Base-by-base conservation (phyloP, 116 monocot species). In the Cymodocea nodosa region DNA sequence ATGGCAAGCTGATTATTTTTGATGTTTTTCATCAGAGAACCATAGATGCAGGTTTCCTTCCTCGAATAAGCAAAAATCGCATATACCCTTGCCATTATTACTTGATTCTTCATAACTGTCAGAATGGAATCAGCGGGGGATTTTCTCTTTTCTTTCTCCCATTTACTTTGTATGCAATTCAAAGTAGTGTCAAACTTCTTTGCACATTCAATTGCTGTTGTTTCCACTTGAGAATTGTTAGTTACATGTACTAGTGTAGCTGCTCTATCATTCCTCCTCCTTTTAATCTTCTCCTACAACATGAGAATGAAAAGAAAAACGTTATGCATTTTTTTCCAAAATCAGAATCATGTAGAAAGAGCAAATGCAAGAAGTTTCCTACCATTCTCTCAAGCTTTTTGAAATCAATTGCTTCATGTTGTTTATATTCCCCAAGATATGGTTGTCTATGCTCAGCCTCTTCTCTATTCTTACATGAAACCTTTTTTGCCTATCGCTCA, bases 31-130 rank as follows among this genome's bases (percentile, higher is more conserved):
- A 72, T 67, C 63, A 90, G 64, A 40, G 74, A 79, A 39, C 70
- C 50, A 69, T 79, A 81, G 15, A 90, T 70, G 74, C 72, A 69
- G 56, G 23, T 35, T 34, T 81, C 75, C 23, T 73, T 76, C 59
- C 76, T 70, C 11, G 87, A 90, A 30, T 25, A 75, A 49, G 87
- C 89, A 51, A 95, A 85, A 52, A 76, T 90, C 16, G 87, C 85
- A 80, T 95, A 95, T 51, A 84, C 71, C 69, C 90, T 95, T 56
- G 90, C 90, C 87, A 90, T 87, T 71, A 95, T 81, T 30, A 90
- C 75, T 70, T 94, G 94, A 80, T 81, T 89, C 76, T 82, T 85
- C 84, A 93, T 93, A 53, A 93, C 85, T 65, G 80, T 86, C 60
- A 85, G 58, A 35, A 63, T 83, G 56, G 84, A 75, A 79, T 82